Evolutionary conservation across 495 filamentous ascomycete genomes (phyloP), one percentile per base, ranked within the genome.

Genomic region (Hypoxylon subgilvum): DNA sequence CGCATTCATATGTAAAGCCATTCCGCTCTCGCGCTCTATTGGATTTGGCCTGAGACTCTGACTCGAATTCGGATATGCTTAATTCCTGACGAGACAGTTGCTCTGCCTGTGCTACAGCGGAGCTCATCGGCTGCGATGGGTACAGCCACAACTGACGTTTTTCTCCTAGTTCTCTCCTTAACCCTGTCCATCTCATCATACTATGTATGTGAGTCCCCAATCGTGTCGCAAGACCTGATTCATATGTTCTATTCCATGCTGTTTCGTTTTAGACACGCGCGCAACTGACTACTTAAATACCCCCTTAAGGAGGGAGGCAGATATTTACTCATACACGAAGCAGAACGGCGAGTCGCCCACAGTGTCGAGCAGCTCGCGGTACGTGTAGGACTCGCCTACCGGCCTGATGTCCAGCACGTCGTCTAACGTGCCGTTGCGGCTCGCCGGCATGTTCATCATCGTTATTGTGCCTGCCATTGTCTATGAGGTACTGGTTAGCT

Each of bases 391-490:
- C 1, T 8, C 52, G 13, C 64, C 67, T n/a, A 70, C 62, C 3
- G 66, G 65, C 13, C 31, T 47, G 32, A 72, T 65, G 34, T 72
- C 64, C 6, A 72, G 45, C 0, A 51, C 39, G 35, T 74, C 72
- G 8, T 69, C 65, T 13, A 73, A 58, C 25, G 65, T 67, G 1
- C 69, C 71, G 50, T 74, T 68, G 16, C 69, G 63, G 22, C 66
- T 71, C 6, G 57, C 64, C 0, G 70, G 70, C 46, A 55, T 63
- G 52, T 72, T 70, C 57, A 67, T 72, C 70, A 76, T 74, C 30
- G 73, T 77, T 46, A 69, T 67, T 0, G 74, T 77, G 16, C 74
- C 75, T 2, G 68, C 65, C 58, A 78, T 74, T n/a, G 69, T 69
- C 65, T 72, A 31, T n/a, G n/a, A n/a, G n/a, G n/a, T n/a, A n/a